Evolutionary conservation across 2,329 filamentous ascomycete species (phyloP), one percentile per base, ranked within the genome.

Genomic region (Hymenoscyphus fraxineus): DNA sequence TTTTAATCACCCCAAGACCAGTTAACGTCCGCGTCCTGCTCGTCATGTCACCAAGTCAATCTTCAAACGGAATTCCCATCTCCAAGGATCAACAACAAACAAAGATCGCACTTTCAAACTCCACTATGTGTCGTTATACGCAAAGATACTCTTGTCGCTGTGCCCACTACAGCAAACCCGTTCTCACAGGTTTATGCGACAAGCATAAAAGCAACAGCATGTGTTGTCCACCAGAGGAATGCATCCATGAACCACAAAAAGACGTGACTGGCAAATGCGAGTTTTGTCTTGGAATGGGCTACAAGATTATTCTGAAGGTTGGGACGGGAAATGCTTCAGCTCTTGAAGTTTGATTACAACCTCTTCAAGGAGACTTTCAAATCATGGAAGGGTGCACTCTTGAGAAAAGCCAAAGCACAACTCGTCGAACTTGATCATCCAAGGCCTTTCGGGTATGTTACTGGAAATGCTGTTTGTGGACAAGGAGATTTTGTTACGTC

Each of bases 211-310:
- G 13, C 19, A 54, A 19, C 47, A 22, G 44, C n/a, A 51, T 22
- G 44, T 51, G 44, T 51, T 51, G 44, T 51, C 10, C 44, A 51
- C 44, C 44, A 51, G 44, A 51, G 44, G 44, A 51, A 12, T 51
- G 44, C 22, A 10, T 10, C 10, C 44, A 51, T 51, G 44, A 51
- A 27, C 44, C 44, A 51, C 44, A 51, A 51, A 22, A 19, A 10
- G 22, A 22, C 2, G 44, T 51, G 2, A 51, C 6, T 9, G 44
- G 44, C 6, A 51, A 51, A 51, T 51, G 19, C 44, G 19, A 51
- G 5, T 51, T 51, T 7, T 51, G 44, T 51, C n/a, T 22, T 27
- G 44, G 44, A 51, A 22, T 22, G 6, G 44, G 44, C 3, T 51
- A 51, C 19, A 51, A 27, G 12, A 12, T 51, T 19, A 22, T 27